Evolutionary conservation across 169 alveolate genomes (phyloP).

Genomic region (Plasmodium reichenowi): DNA sequence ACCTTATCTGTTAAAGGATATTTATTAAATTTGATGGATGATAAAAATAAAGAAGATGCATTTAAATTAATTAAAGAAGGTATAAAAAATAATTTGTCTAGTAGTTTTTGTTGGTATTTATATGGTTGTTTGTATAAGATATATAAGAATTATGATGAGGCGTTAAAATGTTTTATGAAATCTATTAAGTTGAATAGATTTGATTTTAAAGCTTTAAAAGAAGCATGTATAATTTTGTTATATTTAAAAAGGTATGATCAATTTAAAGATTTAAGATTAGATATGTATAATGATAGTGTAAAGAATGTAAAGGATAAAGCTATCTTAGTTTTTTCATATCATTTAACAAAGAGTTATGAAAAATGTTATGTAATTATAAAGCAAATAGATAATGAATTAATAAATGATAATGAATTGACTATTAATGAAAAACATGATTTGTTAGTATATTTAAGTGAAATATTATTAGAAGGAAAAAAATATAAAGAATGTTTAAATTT

Average conservation of each 20-base stretch:
- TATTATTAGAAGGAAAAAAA: constrained; percentile 63
- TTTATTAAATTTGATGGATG: constrained; percentile 44
- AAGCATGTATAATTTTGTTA: constrained; percentile 40
- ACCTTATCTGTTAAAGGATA: constrained; percentile 69
- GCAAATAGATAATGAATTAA: constrained; percentile 43
- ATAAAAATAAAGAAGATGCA: constrained; percentile 69
- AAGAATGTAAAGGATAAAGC: constrained; percentile 61
- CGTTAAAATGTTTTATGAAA: constrained; percentile 65
- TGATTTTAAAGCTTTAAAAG: constrained; percentile 69
- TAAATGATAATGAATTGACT: constrained; percentile 13
- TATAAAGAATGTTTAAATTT: constrained; percentile 34
- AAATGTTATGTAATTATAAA: constrained; percentile 52
- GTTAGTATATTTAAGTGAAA: constrained; percentile 41
- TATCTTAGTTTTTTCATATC: constrained; percentile 44
- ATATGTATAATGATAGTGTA: constrained; percentile 50
- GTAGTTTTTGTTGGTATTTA: constrained; percentile 76
- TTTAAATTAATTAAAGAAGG: constrained; percentile 70
- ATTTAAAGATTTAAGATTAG: constrained; percentile 46
- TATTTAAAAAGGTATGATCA: constrained; percentile 59
- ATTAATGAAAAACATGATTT: constrained; percentile 44
- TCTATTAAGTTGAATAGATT: constrained; percentile 32
- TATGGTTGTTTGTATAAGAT: constrained; percentile 72
- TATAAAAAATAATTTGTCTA: constrained; percentile 57
- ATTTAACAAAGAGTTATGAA: constrained; percentile 34
- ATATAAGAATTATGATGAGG: constrained; percentile 67